Evolutionary conservation across 306 rosid species (phyloP).

Genomic region (Calophaca sinica): DNA sequence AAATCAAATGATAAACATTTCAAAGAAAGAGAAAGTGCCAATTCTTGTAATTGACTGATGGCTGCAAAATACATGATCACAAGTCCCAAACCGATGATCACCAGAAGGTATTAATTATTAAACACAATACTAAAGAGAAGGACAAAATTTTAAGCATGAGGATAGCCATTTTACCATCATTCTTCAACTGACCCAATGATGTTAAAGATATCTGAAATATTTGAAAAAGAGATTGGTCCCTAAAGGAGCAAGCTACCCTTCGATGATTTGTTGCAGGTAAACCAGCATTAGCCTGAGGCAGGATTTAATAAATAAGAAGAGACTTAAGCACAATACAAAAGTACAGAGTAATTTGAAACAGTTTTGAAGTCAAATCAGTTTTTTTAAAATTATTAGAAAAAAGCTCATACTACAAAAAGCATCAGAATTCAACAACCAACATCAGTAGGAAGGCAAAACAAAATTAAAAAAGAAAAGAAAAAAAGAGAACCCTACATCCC

Average conservation of each 20-base stretch:
- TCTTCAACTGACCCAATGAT: constrained; percentile 87
- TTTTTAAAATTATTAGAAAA: neutral
- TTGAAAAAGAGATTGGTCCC: constrained; percentile 92
- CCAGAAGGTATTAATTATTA: neutral
- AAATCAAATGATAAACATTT: constrained; percentile 97
- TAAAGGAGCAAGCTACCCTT: constrained; percentile 92
- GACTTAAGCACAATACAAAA: constrained; percentile 26
- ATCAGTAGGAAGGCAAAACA: constrained; percentile 21
- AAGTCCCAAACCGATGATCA: constrained; percentile 42
- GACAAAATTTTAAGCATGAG: constrained; percentile 13
- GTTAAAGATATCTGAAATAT: constrained; percentile 94
- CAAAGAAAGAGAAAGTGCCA: constrained; percentile 94
- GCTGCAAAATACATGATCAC: constrained; percentile 61
- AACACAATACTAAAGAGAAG: constrained; percentile 29
- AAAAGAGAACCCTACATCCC: neutral
- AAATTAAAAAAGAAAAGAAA: neutral
- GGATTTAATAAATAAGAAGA: constrained; percentile 45
- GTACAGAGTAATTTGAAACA: constrained; percentile 3
- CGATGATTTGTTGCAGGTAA: constrained; percentile 96
- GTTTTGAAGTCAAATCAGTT: neutral
- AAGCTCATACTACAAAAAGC: neutral
- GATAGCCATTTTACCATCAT: constrained; percentile 67
- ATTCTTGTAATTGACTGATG: constrained; percentile 84
- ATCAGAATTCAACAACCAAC: neutral
- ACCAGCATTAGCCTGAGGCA: constrained; percentile 84